Evolutionary conservation across 2,329 filamentous ascomycete genomes (phyloP), one percentile per base, ranked within the genome.

Genomic region (Paraphaeosphaeria sporulosa): DNA sequence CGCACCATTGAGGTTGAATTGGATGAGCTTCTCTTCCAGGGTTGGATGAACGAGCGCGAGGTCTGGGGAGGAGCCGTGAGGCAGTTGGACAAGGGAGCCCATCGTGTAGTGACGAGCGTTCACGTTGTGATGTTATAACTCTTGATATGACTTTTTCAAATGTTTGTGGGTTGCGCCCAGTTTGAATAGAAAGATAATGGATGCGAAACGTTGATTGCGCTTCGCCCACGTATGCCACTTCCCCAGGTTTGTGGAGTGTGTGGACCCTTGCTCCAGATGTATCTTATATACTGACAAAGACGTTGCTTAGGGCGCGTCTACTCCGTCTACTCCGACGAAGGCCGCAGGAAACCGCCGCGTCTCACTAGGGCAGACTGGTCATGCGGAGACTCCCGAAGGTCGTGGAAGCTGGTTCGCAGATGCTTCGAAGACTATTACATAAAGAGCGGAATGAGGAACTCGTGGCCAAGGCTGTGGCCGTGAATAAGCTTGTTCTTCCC

Each of bases 31-130:
- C 71, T 89, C 87, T 47, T 81, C 78, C 19, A 79, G 76, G 1
- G 85, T 87, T 2, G 86, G 85, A 30, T 84, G 80, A 25, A 84
- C 84, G 32, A 89, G 79, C 46, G 78, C 75, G 27, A 89, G 75
- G 36, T 83, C 78, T 1, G 84, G 77, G 2, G 85, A 85, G 61
- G 83, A 76, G 46, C 80, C 78, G 51, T 74, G 66, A 13, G 85
- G 86, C 23, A 87, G 78, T 27, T 72, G 59, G 3, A 63, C 40
- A 40, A 63, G 57, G 21, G 68, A 67, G n/a, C 64, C 68, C 74
- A 76, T 75, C 44, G 15, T 66, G 54, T 34, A 49, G 38, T 13
- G 21, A 36, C 46, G 12, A 43, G 21, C 25, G 32, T 53, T 53
- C 27, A 32, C 44, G 38, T 10, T 36, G 36, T 5, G 25, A 27